phyloP scores from a whole-genome alignment of 306 rosid species.

The Vigna reflexopilosa region DNA sequence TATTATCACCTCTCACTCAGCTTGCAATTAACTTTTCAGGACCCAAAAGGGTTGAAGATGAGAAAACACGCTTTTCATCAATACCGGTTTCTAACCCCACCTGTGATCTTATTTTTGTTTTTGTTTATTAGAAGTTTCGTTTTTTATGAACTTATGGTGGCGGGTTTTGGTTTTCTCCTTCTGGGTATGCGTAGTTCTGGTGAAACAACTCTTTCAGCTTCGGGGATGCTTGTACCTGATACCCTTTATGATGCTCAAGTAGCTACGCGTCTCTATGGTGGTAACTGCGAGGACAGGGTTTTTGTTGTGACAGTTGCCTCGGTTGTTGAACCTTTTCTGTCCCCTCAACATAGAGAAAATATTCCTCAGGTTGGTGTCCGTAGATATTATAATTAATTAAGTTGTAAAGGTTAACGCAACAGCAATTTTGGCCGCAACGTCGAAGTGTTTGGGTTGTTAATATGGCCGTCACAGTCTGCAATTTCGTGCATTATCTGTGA shows the following conservation, averaged over 20 bases:
- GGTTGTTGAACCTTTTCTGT: conserved; percentile 85
- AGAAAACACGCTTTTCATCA: conserved; percentile 92
- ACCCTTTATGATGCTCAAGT: conserved; percentile 64
- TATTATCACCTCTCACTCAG: conserved; percentile 17
- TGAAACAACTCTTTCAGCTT: conserved; percentile 89
- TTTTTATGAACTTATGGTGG: neutral
- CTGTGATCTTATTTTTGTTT: neutral
- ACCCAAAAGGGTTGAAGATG: conserved; percentile 97
- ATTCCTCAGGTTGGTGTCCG: conserved; percentile 60
- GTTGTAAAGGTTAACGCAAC: conserved; percentile 20
- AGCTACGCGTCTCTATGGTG: conserved; percentile 57
- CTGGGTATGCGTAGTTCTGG: conserved; percentile 75
- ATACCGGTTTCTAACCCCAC: conserved; percentile 60
- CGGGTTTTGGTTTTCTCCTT: conserved; percentile 23
- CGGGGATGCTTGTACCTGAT: conserved; percentile 82
- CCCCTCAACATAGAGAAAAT: conserved; percentile 63
- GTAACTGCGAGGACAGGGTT: conserved; percentile 51
- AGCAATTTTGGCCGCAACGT: neutral
- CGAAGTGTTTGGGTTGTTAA: neutral
- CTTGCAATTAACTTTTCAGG: conserved; percentile 55
- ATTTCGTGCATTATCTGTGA: neutral
- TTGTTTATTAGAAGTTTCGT: conserved; percentile 22
- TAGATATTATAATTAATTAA: neutral
- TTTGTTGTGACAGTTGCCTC: conserved; percentile 87
- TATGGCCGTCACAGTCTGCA: neutral